Percentiles rank a stretch among this genome's conserved stretches.
phyloP scores from a whole-genome alignment of 192 early-diverging fungal genomes.

The Rhizophagus clarus region DNA sequence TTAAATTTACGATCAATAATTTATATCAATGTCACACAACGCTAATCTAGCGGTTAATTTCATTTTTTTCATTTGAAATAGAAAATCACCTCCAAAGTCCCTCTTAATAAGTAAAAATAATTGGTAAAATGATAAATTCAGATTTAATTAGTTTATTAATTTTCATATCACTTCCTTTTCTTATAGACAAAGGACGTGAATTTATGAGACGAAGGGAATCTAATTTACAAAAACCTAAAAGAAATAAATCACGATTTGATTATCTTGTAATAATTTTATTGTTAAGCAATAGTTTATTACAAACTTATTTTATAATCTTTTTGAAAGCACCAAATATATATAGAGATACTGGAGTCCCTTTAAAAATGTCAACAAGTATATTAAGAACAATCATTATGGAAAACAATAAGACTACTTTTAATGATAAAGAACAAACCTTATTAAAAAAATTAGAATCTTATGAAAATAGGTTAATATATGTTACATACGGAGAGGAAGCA shows the following conservation, averaged over 20 bases:
- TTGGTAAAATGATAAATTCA: not conserved
- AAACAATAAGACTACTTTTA: not conserved
- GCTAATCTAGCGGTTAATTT: too few species aligned
- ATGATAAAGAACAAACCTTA: not conserved
- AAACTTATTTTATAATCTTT: not conserved
- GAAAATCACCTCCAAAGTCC: too few species aligned
- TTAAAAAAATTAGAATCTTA: conserved; percentile 29
- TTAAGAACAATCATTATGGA: not conserved
- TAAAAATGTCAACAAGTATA: not conserved
- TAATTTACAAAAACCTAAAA: not conserved
- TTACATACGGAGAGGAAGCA: conserved; percentile 31
- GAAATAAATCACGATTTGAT: conserved; percentile 13
- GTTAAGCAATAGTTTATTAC: not conserved
- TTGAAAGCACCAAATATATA: conserved; percentile 14
- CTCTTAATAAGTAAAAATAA: not conserved
- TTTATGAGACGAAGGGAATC: not conserved
- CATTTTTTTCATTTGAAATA: too few species aligned
- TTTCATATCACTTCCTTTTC: not conserved
- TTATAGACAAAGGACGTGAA: conserved; percentile 6
- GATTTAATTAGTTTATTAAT: conserved; percentile 4
- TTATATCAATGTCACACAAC: too few species aligned
- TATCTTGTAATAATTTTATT: conserved; percentile 11
- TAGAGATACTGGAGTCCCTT: not conserved
- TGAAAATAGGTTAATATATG: conserved; percentile 30
- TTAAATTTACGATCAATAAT: not conserved